Conservation (phyloP, 2,329 filamentous ascomycete genomes). For the Calonectria leucothoes region DNA sequence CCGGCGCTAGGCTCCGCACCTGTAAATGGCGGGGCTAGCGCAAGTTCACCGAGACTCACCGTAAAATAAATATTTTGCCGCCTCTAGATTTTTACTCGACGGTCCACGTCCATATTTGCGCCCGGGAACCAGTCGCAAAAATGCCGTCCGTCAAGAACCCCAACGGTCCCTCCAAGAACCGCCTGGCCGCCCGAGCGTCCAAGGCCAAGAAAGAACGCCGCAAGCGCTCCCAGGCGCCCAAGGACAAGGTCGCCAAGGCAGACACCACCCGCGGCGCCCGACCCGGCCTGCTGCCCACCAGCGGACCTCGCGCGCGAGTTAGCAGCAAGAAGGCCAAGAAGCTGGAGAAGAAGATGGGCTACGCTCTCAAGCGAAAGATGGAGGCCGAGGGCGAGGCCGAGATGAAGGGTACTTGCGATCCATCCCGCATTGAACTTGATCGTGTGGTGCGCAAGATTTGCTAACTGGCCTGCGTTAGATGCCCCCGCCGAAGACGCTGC, state of each 20-base stretch:
- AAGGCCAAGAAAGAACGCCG: constrained; percentile 57
- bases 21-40: constrained; percentile 5
- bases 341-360: constrained; percentile 64
- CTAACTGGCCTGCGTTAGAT: constrained; percentile 27
- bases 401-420: constrained; percentile 56
- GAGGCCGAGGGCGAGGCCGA: constrained; percentile 61
- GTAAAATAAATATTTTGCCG: constrained; percentile 8
- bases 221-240: constrained; percentile 53
- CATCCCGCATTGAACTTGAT: not conserved
- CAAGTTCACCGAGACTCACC: not conserved
- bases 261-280: constrained; percentile 63
- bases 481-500: constrained; percentile 35
- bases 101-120: not conserved
- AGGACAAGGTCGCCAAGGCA: constrained; percentile 53
- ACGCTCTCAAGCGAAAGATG: constrained; percentile 65
- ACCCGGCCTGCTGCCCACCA: constrained; percentile 65
- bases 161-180: constrained; percentile 67
- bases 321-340: constrained; percentile 69
- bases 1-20: constrained; percentile 1
- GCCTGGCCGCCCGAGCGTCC: constrained; percentile 58
- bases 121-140: constrained; percentile 11
- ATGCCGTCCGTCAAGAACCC: constrained; percentile 71
- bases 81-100: not conserved
- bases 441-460: not conserved
- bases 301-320: constrained; percentile 62